Evolutionary conservation across 2,329 filamentous ascomycete species (phyloP), one percentile per base, ranked within the genome.

Genomic region (Paraphaeosphaeria minitans): DNA sequence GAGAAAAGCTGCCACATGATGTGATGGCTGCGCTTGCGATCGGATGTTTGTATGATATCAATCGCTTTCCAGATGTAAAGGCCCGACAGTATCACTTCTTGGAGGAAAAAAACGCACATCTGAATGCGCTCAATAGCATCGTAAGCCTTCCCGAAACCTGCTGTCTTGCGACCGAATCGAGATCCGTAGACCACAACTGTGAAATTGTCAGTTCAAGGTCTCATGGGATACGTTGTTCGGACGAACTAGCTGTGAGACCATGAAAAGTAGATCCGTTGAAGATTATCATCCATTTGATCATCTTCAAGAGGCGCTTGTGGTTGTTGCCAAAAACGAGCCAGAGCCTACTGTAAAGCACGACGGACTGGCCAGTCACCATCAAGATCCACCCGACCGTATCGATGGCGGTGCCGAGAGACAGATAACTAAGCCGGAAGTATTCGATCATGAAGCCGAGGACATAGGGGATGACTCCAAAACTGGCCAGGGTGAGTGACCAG

Each of bases 271-370:
- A 60, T 19, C 77, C 78, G 63, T 86, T 80, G 52, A 78, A 62
- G 27, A 86, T 77, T 58, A 88, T 87, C 80, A 87, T 84, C 50
- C 67, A 76, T 1, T 86, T 75, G 4, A 86, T 79, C 1, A 76
- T 69, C 4, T 74, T 77, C 1, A 87, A 75, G 2, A 81, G 81
- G 69, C 47, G 52, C 24, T 55, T 72, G 3, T 71, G 67, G 12
- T 78, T 73, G 43, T 84, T 80, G 4, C 79, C 78, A n/a, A 86
- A 72, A 4, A 88, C 79, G 0, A 88, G 76, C 66, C 87, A 84
- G 0, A 88, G 76, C 5, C 86, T 79, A 2, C 84, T 86, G 73
- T 85, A 88, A 0, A 88, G 75, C 0, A 88, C 85, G n/a, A 87
- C 61, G 0, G 81, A 81, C 66, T 87, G 84, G 0, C 85, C 86